These are phyloP conservation scores for Aspergillus panamensis DNA, from an alignment of 495 filamentous ascomycete genomes.

Conservation along the genomic window DNA sequence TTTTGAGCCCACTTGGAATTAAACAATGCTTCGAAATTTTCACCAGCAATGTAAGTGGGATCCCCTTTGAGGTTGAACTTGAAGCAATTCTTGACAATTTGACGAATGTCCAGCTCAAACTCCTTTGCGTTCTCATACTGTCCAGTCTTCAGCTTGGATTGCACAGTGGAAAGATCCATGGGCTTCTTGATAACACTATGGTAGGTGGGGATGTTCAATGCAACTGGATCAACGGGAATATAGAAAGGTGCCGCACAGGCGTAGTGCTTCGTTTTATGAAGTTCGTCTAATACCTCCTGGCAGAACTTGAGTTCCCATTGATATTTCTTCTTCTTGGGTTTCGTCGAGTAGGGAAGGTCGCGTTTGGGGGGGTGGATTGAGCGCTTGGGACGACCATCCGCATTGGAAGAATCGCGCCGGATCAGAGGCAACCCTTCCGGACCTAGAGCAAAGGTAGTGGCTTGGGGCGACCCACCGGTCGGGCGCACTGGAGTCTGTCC, in stretches of 20 bases:
- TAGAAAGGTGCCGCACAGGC: conserved; percentile 66
- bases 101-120: conserved; percentile 74
- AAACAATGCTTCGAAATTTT: conserved; percentile 68
- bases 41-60: conserved; percentile 64
- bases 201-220: conserved; percentile 89
- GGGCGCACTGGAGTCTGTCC: conserved; percentile 30
- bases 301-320: conserved; percentile 87
- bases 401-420: conserved; percentile 76
- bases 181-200: conserved; percentile 92
- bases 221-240: conserved; percentile 85
- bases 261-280: conserved; percentile 70
- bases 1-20: conserved; percentile 70
- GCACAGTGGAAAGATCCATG: conserved; percentile 85
- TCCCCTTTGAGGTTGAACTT: conserved; percentile 86
- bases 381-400: conserved; percentile 80
- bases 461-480: conserved; percentile 48
- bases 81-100: conserved; percentile 86
- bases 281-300: conserved; percentile 72
- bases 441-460: conserved; percentile 73
- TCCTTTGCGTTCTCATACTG: conserved; percentile 81
- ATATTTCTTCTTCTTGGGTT: conserved; percentile 89
- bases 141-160: conserved; percentile 70
- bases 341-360: conserved; percentile 79
- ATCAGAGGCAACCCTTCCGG: conserved; percentile 87
- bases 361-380: conserved; percentile 91